phyloP scores from a whole-genome alignment of 805 yeast species.

The Myxozyma melibiosi region DNA sequence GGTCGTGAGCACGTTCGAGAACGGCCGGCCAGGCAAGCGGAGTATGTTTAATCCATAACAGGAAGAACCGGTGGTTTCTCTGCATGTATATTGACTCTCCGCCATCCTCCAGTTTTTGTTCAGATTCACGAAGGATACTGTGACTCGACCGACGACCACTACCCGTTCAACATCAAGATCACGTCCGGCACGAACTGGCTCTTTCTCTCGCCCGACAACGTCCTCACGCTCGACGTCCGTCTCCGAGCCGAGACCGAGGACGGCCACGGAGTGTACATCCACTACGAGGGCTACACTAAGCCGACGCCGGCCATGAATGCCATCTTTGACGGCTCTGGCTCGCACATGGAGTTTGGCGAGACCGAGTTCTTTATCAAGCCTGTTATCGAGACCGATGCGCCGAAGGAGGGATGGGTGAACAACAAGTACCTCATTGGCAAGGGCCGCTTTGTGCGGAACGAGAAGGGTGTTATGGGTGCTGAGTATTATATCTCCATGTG shows the following conservation, averaged over 20 bases:
- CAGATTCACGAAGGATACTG: conserved; percentile 31
- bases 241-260: conserved; percentile 28
- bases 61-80: not conserved
- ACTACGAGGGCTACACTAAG: conserved; percentile 27
- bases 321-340: conserved; percentile 25
- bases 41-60: conserved; percentile 7
- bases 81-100: too few relatives aligned
- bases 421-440: conserved; percentile 56
- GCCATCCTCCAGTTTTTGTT: conserved; percentile 18
- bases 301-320: conserved; percentile 30
- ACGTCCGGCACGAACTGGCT: conserved; percentile 32
- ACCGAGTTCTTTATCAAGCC: conserved; percentile 46
- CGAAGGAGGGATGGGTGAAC: conserved; percentile 52
- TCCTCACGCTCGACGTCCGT: conserved; percentile 30
- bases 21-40: conserved; percentile 24
- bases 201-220: conserved; percentile 19
- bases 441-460: conserved; percentile 60
- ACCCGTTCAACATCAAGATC: conserved; percentile 30
- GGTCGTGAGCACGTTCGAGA: conserved; percentile 25
- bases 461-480: conserved; percentile 50
- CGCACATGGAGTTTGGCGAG: conserved; percentile 31
- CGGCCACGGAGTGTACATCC: conserved; percentile 29
- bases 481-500: conserved; percentile 55
- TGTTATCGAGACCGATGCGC: conserved; percentile 48
- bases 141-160: conserved; percentile 28